Evolutionary conservation across 139 green algal genomes (phyloP).

Genomic region (Chlamydomonas eustigma): DNA sequence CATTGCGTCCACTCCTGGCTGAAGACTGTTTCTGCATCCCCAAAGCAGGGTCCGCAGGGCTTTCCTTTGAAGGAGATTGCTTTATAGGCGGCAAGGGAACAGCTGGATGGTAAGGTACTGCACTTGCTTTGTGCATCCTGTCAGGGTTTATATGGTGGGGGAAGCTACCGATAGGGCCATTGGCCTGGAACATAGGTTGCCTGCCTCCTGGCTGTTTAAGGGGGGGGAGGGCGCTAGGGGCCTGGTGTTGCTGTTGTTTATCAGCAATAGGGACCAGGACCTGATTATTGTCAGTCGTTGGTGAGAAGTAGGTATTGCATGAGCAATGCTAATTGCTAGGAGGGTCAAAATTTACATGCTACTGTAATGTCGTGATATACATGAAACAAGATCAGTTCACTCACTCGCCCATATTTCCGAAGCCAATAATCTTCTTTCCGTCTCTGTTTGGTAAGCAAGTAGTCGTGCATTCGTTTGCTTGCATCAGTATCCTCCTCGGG

Average conservation of each 20-base stretch:
- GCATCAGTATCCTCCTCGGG: neutral
- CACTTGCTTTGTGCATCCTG: slow-evolving; percentile 8
- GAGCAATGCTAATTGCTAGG: too few species aligned
- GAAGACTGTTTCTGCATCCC: too few species aligned
- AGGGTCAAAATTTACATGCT: too few species aligned
- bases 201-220: slow-evolving; percentile 8
- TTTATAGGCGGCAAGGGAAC: neutral
- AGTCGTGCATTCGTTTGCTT: slow-evolving; percentile 31
- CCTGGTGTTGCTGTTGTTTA: neutral
- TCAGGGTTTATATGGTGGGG: slow-evolving; percentile 6
- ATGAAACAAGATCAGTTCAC: neutral
- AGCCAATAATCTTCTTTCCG: slow-evolving; percentile 42
- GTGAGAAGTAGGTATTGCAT: too few species aligned
- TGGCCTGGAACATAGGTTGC: slow-evolving; percentile 24
- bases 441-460: slow-evolving; percentile 38
- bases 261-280: neutral
- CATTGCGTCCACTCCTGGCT: too few species aligned
- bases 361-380: neutral
- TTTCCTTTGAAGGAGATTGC: too few species aligned
- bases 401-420: slow-evolving; percentile 42
- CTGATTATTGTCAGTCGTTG: too few species aligned
- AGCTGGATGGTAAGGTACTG: slow-evolving; percentile 14
- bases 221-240: neutral
- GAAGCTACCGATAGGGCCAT: slow-evolving; percentile 27
- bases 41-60: too few species aligned